These are phyloP conservation scores for Amanita inopinata DNA, from an alignment of 768 basidiomycete species.

Conservation along the genomic window DNA sequence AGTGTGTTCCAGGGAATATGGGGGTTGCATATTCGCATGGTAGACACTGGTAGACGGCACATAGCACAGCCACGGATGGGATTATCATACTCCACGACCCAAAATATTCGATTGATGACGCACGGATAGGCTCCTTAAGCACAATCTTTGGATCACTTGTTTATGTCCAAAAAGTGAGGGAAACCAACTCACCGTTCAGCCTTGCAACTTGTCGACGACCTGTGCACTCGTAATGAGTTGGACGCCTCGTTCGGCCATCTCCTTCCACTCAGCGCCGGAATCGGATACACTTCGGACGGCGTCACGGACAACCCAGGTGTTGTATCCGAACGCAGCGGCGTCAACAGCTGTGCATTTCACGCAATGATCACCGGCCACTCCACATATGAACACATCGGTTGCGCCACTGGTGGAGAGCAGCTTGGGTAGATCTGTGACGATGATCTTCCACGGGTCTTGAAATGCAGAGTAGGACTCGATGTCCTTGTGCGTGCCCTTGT, in stretches of 20 bases:
- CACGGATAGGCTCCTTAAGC: no score
- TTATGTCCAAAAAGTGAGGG: no score
- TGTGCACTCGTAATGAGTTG: conserved; percentile 17
- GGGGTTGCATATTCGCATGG: no score
- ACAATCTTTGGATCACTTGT: no score
- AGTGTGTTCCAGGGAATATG: no score
- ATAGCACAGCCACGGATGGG: no score
- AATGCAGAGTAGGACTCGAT: conserved; percentile 84
- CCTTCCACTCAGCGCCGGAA: conserved; percentile 10
- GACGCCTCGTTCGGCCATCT: conserved; percentile 14
- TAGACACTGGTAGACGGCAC: no score
- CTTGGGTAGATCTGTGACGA: conserved; percentile 36
- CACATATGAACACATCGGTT: conserved; percentile 52
- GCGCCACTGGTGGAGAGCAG: conserved; percentile 33
- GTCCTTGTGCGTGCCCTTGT: conserved; percentile 45
- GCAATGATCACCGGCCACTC: conserved; percentile 75
- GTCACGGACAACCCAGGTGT: conserved; percentile 39
- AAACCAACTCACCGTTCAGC: background rate
- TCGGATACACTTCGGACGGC: conserved; percentile 34
- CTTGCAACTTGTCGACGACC: conserved; percentile 12
- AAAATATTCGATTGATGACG: no score
- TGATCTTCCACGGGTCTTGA: conserved; percentile 41
- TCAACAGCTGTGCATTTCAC: conserved; percentile 53
- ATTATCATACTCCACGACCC: no score
- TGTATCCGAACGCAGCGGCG: conserved; percentile 37